Conservation (phyloP, 169 alveolate genomes). For the Plasmodium billcollinsi region DNA sequence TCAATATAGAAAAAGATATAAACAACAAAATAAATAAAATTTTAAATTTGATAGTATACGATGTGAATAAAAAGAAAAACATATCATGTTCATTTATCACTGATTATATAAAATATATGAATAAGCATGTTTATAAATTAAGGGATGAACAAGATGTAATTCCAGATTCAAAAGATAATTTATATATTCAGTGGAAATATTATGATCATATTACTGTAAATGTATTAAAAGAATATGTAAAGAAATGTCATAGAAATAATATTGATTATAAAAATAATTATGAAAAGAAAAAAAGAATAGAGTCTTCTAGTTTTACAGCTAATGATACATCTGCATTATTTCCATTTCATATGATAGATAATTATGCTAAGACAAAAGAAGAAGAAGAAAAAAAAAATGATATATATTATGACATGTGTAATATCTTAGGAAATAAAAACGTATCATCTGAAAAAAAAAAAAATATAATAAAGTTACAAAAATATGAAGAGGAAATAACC, state of each 20-base stretch:
- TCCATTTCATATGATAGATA: too few relatives aligned
- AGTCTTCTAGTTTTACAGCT: not conserved
- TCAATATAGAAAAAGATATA: conserved; percentile 61
- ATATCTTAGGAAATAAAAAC: not conserved
- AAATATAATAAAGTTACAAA: not conserved
- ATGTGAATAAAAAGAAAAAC: conserved; percentile 5
- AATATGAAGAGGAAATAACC: not conserved
- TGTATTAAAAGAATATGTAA: conserved; percentile 39
- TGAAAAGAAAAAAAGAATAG: not conserved
- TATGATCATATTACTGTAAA: conserved; percentile 29
- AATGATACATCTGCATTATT: too few relatives aligned
- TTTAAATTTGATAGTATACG: conserved; percentile 45
- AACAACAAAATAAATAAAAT: conserved; percentile 27
- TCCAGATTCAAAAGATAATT: not conserved
- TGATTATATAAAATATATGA: conserved; percentile 5
- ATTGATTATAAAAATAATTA: not conserved
- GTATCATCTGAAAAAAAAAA: not conserved
- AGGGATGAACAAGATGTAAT: not conserved
- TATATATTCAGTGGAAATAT: conserved; percentile 14
- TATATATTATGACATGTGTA: not conserved
- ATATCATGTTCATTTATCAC: not conserved
- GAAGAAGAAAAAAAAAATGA: too few relatives aligned
- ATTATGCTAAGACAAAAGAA: too few relatives aligned
- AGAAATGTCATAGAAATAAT: conserved; percentile 24
- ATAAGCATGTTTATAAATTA: not conserved